Base-by-base conservation (phyloP, 179 eudicot species). In the Actinidia arguta region DNA sequence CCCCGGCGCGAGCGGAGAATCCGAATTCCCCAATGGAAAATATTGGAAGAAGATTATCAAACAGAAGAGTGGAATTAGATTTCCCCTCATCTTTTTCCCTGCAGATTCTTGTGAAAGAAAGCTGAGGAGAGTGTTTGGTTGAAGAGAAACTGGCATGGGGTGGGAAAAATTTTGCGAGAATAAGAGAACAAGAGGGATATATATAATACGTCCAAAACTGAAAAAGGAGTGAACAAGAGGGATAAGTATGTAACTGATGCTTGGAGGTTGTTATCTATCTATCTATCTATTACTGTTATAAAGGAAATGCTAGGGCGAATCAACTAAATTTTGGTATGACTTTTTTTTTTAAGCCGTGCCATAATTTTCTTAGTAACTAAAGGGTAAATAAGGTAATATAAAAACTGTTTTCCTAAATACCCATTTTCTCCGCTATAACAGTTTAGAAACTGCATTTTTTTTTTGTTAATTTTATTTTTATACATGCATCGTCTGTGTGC, bases 131-230 rank as follows among this genome's bases (percentile, higher is more conserved):
- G 50, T 71, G 75, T 47, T 47, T 47, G 75, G 75, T 46, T 71
- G 22, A 71, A 47, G 22, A 46, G 75, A 71, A 71, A 71, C 46
- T 47, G 36, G n/a, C n/a, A n/a, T n/a, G n/a, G 10, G 55, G 75
- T n/a, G 0, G 17, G 27, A n/a, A 70, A n/a, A 0, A 9, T 44
- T 70, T 71, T 27, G 31, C 4, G 31, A 46, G 11, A 71, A 4
- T 25, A 47, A 5, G 56, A 71, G 51, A 16, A 42, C 14, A 67
- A 22, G 44, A 17, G 48, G 22, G 47, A 66, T 5, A 9, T 67
- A n/a, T 67, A 31, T n/a, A n/a, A n/a, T 56, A 13, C 39, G 72
- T 39, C 72, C 17, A 25, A 17, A 67, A 36, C 48, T 1, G 17
- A 39, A 39, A 67, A 39, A 47, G 47, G 17, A 18, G 72, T 36